phyloP scores from a whole-genome alignment of 176 grass and related monocot genomes.

The Cenchrus purpureus region DNA sequence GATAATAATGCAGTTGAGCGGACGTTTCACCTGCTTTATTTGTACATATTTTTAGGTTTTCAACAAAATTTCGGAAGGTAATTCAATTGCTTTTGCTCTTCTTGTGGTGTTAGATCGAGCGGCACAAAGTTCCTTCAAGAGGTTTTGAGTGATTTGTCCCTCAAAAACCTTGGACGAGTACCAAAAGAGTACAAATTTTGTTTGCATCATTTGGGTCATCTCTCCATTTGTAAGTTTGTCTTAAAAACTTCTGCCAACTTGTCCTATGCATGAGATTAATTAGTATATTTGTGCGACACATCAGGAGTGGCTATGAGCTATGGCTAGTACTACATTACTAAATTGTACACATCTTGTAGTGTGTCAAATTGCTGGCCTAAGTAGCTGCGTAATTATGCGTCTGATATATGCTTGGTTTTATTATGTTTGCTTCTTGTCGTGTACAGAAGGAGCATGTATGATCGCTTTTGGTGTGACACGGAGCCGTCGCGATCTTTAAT shows the following conservation, averaged over 20 bases:
- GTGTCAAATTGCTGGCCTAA: background rate
- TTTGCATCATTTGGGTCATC: background rate
- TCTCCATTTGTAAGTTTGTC: background rate
- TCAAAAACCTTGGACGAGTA: background rate
- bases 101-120: background rate
- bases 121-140: background rate
- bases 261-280: background rate
- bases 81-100: background rate
- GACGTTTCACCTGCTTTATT: too few relatives aligned
- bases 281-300: background rate
- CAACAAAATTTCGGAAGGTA: too few relatives aligned
- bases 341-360: background rate
- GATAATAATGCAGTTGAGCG: too few relatives aligned
- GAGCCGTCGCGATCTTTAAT: constrained; percentile 44
- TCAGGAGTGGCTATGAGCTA: constrained; percentile 2
- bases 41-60: too few relatives aligned
- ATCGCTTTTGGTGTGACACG: constrained; percentile 48
- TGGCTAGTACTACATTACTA: background rate
- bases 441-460: constrained; percentile 29
- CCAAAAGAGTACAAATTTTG: background rate
- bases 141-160: background rate
- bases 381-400: constrained; percentile 29
- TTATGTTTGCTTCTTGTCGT: constrained; percentile 40
- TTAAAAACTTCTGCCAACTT: background rate
- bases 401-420: constrained; percentile 17